Conservation (phyloP, 306 rosid genomes). For the Inga oerstediana region DNA sequence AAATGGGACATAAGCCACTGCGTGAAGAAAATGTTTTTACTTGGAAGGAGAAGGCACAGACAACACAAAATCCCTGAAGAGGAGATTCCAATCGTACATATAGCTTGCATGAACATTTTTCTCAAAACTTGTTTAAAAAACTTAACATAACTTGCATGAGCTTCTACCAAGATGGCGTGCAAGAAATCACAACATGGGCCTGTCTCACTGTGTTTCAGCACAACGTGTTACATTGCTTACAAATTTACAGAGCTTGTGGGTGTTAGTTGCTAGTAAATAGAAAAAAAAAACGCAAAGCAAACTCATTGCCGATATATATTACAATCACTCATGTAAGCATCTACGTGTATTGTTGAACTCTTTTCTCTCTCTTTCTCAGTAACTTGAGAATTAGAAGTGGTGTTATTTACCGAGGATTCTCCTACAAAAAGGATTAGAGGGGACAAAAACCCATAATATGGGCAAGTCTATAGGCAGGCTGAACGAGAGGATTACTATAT, state of each 20-base stretch:
- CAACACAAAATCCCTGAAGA: not conserved
- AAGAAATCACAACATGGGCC: slow-evolving; percentile 3
- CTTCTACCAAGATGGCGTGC: not conserved
- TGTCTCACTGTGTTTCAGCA: not conserved
- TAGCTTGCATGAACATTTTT: not conserved
- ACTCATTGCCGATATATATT: not conserved
- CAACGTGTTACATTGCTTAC: not conserved
- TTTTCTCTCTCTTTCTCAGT: slow-evolving; percentile 16
- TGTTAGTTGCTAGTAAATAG: not conserved
- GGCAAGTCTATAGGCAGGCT: slow-evolving; percentile 23
- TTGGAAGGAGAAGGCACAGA: not conserved
- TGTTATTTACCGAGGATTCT: slow-evolving; percentile 18
- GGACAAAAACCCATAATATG: slow-evolving; percentile 46
- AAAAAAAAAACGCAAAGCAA: not conserved
- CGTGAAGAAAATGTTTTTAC: not conserved
- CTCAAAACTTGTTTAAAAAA: not conserved
- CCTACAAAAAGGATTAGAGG: slow-evolving; percentile 31
- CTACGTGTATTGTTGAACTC: slow-evolving; percentile 26
- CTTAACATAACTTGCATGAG: not conserved
- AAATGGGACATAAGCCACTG: not conserved
- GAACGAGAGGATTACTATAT: not conserved
- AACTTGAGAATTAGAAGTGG: not conserved
- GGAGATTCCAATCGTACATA: not conserved
- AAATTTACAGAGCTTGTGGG: slow-evolving; percentile 6
- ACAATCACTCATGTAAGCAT: slow-evolving; percentile 24